A percentile compares a stretch with the other conserved stretches of the same genome.
Evolutionary conservation across 441 rosid genomes (phyloP).

Genomic region (Sinapis alba): DNA sequence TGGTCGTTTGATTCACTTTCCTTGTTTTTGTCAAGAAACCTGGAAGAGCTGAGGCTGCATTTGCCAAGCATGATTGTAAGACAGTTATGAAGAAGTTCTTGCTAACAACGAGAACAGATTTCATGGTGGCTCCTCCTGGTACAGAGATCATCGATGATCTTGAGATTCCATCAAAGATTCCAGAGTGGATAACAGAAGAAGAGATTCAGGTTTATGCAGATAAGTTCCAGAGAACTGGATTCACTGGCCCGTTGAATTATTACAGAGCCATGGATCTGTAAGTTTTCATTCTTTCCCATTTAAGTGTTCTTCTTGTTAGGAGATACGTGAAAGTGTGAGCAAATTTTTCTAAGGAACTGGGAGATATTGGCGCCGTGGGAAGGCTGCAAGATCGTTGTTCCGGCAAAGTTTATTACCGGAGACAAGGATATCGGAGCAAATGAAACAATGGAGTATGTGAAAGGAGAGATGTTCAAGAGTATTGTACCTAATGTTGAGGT

Average conservation of each 20-base stretch:
- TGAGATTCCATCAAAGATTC: slow-evolving; percentile 54
- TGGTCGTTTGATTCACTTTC: neutral
- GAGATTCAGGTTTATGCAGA: slow-evolving; percentile 67
- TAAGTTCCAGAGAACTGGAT: slow-evolving; percentile 71
- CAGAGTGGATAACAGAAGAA: slow-evolving; percentile 74
- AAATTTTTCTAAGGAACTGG: slow-evolving; percentile 48
- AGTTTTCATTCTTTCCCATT: neutral
- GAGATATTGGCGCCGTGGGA: slow-evolving; percentile 52
- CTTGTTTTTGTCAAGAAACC: slow-evolving; percentile 49
- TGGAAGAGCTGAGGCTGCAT: slow-evolving; percentile 77
- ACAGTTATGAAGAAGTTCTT: slow-evolving; percentile 75
- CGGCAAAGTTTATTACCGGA: slow-evolving; percentile 45
- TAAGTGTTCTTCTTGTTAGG: neutral
- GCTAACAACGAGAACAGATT: slow-evolving; percentile 49
- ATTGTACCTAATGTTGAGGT: slow-evolving; percentile 45
- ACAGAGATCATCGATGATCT: slow-evolving; percentile 68
- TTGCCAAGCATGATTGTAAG: slow-evolving; percentile 60
- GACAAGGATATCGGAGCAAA: slow-evolving; percentile 42
- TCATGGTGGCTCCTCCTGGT: slow-evolving; percentile 59
- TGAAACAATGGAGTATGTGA: slow-evolving; percentile 40
- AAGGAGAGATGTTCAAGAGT: slow-evolving; percentile 46
- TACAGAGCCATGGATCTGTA: slow-evolving; percentile 74
- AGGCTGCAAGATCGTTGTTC: slow-evolving; percentile 46
- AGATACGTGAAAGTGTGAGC: neutral
- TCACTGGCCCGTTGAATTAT: slow-evolving; percentile 69